These are phyloP conservation scores for Amyloporia xantha DNA, from an alignment of 768 basidiomycete genomes.

Conservation along the genomic window DNA sequence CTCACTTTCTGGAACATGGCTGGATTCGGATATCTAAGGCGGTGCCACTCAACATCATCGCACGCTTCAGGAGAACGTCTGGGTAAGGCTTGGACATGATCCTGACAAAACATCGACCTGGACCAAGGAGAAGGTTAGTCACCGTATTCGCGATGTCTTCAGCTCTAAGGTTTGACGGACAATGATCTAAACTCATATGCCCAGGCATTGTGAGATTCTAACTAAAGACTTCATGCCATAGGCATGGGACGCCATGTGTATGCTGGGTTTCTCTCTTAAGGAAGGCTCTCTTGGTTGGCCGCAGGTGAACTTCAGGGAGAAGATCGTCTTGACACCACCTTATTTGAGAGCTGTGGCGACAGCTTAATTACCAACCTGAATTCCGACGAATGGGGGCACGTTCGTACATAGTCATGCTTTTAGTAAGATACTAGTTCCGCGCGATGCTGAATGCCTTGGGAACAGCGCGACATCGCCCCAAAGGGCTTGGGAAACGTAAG, in stretches of 20 bases:
- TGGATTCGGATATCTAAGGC: slow-evolving; percentile 27
- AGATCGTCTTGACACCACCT: slow-evolving; percentile 26
- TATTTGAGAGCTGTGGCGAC: slow-evolving; percentile 24
- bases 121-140: slow-evolving; percentile 21
- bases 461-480: neutral
- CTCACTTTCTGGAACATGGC: slow-evolving; percentile 30
- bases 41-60: slow-evolving; percentile 25
- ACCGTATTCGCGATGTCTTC: neutral
- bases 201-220: slow-evolving; percentile 21
- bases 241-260: slow-evolving; percentile 19
- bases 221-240: slow-evolving; percentile 24
- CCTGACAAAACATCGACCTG: slow-evolving; percentile 31
- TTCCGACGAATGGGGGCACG: slow-evolving; percentile 20
- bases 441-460: neutral
- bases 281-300: slow-evolving; percentile 10
- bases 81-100: slow-evolving; percentile 27
- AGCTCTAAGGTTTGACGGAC: neutral
- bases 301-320: slow-evolving; percentile 31
- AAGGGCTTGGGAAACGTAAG: neutral
- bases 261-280: neutral
- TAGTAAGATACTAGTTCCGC: neutral
- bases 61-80: slow-evolving; percentile 28
- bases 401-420: slow-evolving; percentile 26
- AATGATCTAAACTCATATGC: slow-evolving; percentile 24
- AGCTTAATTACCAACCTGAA: slow-evolving; percentile 34